Evolutionary conservation across 176 grass and related monocot genomes (phyloP).

Genomic region (Eragrostis curvula): DNA sequence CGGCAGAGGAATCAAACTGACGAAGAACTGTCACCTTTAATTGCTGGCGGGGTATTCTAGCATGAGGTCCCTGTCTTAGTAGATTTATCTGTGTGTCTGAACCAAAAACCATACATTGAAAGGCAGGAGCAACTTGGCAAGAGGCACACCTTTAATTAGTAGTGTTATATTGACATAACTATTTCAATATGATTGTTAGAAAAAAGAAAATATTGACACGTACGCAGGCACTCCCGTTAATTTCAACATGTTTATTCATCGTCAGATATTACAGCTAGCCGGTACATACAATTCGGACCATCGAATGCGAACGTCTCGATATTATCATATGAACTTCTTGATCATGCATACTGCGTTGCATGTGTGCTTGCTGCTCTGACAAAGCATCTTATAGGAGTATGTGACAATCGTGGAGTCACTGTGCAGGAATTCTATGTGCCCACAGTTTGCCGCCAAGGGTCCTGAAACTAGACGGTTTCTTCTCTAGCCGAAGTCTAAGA

Average conservation of each 20-base stretch:
- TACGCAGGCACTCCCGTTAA: background rate
- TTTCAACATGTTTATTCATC: background rate
- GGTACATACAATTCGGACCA: background rate
- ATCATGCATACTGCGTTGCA: too few relatives aligned
- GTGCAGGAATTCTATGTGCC: background rate
- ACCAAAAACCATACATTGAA: conserved; percentile 24
- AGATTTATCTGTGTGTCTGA: conserved; percentile 26
- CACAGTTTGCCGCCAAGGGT: conserved; percentile 12
- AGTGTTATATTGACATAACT: background rate
- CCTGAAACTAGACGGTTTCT: background rate
- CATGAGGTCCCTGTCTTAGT: conserved; percentile 3
- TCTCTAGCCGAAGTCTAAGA: background rate
- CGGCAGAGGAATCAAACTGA: background rate
- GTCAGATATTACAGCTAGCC: background rate
- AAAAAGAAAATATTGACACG: background rate
- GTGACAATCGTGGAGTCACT: background rate
- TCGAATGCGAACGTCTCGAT: background rate
- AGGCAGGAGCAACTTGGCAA: conserved; percentile 39
- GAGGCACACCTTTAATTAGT: conserved; percentile 5
- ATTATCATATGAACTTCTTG: too few relatives aligned
- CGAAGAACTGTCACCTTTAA: background rate
- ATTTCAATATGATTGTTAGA: background rate
- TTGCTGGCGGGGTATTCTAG: background rate
- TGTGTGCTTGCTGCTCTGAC: too few relatives aligned
- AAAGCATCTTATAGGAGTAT: too few relatives aligned